Evolutionary conservation across 306 rosid genomes (phyloP).

Genomic region (Rubus parviflorus): DNA sequence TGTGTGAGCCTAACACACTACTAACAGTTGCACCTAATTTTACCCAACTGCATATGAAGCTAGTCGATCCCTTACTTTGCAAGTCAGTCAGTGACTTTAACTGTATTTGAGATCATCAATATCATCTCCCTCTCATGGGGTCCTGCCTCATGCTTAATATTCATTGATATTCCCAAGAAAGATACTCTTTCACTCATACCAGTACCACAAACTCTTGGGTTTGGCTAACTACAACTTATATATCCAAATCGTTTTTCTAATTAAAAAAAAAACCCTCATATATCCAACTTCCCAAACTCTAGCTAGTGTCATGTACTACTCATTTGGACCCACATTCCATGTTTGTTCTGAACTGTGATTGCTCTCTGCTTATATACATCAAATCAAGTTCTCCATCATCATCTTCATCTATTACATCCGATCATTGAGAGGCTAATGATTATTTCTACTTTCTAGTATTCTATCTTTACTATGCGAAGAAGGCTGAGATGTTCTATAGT

Average conservation of each 20-base stretch:
- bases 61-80: slow-evolving; percentile 17
- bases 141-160: slow-evolving; percentile 32
- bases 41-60: slow-evolving; percentile 27
- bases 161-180: slow-evolving; percentile 58
- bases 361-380: neutral
- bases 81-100: slow-evolving; percentile 27
- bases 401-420: neutral
- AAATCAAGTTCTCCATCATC: slow-evolving; percentile 20
- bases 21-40: slow-evolving; percentile 45
- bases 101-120: slow-evolving; percentile 19
- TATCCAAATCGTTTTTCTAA: slow-evolving; percentile 11
- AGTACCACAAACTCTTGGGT: slow-evolving; percentile 45
- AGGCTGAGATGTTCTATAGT: too few relatives aligned
- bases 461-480: too few relatives aligned
- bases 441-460: neutral
- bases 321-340: slow-evolving; percentile 26
- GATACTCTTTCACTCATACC: slow-evolving; percentile 48
- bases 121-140: slow-evolving; percentile 26
- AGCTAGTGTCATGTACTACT: neutral
- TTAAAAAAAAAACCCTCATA: too few relatives aligned
- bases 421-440: neutral
- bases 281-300: neutral
- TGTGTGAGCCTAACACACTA: slow-evolving; percentile 7
- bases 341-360: neutral
- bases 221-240: slow-evolving; percentile 20